Evolutionary conservation across 768 basidiomycete genomes (phyloP).

Genomic region (Sporobolomyces phaffii): DNA sequence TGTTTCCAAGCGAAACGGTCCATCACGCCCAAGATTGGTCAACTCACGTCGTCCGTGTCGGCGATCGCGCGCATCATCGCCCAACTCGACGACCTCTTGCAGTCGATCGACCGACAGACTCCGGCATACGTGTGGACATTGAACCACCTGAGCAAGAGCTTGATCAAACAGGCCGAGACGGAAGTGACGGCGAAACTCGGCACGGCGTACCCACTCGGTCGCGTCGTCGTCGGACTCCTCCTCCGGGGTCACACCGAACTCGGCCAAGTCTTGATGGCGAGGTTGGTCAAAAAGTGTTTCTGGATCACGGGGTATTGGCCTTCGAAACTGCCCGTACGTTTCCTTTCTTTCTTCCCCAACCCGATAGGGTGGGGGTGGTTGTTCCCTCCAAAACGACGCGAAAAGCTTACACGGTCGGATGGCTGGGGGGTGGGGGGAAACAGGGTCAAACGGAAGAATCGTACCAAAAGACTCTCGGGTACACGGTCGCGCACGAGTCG

Average conservation of each 20-base stretch:
- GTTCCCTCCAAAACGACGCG: too few species aligned
- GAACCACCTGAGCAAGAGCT: slow-evolving; percentile 79
- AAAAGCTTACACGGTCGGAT: too few species aligned
- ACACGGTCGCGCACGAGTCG: slow-evolving; percentile 24
- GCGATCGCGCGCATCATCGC: slow-evolving; percentile 59
- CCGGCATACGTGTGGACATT: slow-evolving; percentile 65
- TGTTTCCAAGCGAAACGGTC: slow-evolving; percentile 67
- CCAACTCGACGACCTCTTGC: slow-evolving; percentile 52
- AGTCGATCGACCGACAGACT: slow-evolving; percentile 41
- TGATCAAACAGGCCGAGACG: slow-evolving; percentile 85
- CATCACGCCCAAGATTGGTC: slow-evolving; percentile 81
- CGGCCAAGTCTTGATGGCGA: slow-evolving; percentile 69
- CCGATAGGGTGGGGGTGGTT: too few species aligned
- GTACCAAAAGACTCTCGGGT: slow-evolving; percentile 49
- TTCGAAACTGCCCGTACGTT: slow-evolving; percentile 52
- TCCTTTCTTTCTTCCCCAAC: not conserved
- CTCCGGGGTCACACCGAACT: slow-evolving; percentile 58
- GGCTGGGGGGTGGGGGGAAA: too few species aligned
- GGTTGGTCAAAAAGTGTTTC: slow-evolving; percentile 79
- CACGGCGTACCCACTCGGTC: slow-evolving; percentile 74
- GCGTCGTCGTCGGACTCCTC: slow-evolving; percentile 62
- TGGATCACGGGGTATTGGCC: slow-evolving; percentile 72
- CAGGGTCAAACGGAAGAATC: slow-evolving; percentile 47
- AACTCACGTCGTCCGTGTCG: slow-evolving; percentile 65
- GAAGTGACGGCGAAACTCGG: slow-evolving; percentile 85